These are phyloP conservation scores for Claviceps arundinis DNA, from an alignment of 2,329 filamentous ascomycete species.

Conservation along the genomic window DNA sequence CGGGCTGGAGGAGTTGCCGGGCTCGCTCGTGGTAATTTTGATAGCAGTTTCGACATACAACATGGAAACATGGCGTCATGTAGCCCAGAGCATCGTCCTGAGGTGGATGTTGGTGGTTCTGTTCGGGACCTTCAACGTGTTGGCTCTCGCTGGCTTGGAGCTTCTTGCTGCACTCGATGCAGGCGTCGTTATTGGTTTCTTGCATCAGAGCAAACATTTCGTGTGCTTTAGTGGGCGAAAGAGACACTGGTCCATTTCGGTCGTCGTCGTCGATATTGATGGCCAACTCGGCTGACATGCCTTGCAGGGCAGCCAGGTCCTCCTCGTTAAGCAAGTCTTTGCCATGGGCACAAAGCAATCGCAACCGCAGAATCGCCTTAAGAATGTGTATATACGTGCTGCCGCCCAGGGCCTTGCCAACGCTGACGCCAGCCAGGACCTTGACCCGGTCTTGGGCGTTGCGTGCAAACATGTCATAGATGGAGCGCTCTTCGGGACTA, in stretches of 20 bases:
- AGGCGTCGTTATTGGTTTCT: slow-evolving; percentile 65
- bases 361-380: slow-evolving; percentile 78
- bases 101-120: slow-evolving; percentile 25
- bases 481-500: slow-evolving; percentile 53
- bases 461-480: slow-evolving; percentile 76
- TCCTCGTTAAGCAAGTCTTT: slow-evolving; percentile 76
- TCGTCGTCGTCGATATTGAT: slow-evolving; percentile 80
- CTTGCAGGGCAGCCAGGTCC: slow-evolving; percentile 67
- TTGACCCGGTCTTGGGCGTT: slow-evolving; percentile 71
- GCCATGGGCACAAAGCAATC: slow-evolving; percentile 88
- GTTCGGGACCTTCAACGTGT: slow-evolving; percentile 40
- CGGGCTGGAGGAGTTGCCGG: slow-evolving; percentile 21
- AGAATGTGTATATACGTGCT: slow-evolving; percentile 89
- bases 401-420: slow-evolving; percentile 58
- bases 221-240: slow-evolving; percentile 63
- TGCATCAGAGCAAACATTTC: slow-evolving; percentile 75
- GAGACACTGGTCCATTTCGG: slow-evolving; percentile 36
- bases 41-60: slow-evolving; percentile 68
- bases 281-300: slow-evolving; percentile 69
- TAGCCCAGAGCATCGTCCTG: slow-evolving; percentile 57
- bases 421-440: slow-evolving; percentile 47
- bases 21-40: slow-evolving; percentile 42
- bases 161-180: slow-evolving; percentile 54
- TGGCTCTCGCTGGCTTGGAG: slow-evolving; percentile 44
- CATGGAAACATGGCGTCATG: slow-evolving; percentile 78